Evolutionary conservation across 495 filamentous ascomycete species (phyloP).

Genomic region (Aspergillus coremiiformis): DNA sequence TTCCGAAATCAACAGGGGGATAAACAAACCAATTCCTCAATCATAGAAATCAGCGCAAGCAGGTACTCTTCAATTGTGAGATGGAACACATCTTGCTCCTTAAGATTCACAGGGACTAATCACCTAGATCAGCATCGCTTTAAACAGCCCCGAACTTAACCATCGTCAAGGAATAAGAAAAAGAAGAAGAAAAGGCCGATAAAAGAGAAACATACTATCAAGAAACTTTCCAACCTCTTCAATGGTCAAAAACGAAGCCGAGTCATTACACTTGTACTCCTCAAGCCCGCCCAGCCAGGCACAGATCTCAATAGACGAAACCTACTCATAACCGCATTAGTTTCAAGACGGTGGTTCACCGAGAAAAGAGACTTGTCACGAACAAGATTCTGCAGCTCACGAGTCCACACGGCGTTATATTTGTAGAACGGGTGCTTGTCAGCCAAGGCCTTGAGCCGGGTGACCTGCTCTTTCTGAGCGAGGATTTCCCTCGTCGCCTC

Average conservation of each 20-base stretch:
- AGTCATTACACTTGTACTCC: slow-evolving; percentile 33
- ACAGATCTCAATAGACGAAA: slow-evolving; percentile 62
- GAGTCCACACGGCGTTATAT: slow-evolving; percentile 78
- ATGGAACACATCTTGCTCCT: slow-evolving; percentile 84
- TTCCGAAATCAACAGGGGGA: background rate
- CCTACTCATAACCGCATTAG: slow-evolving; percentile 26
- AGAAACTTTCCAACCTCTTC: slow-evolving; percentile 77
- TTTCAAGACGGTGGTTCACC: background rate
- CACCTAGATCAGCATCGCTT: background rate
- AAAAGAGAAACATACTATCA: slow-evolving; percentile 45
- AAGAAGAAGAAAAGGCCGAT: background rate
- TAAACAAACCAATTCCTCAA: slow-evolving; percentile 70
- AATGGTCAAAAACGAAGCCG: slow-evolving; percentile 63
- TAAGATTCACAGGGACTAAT: slow-evolving; percentile 89
- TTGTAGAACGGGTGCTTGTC: slow-evolving; percentile 93
- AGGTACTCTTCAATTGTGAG: slow-evolving; percentile 96
- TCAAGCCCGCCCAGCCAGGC: slow-evolving; percentile 66
- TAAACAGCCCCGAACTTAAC: background rate
- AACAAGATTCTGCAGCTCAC: slow-evolving; percentile 76
- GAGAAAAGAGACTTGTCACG: slow-evolving; percentile 1
- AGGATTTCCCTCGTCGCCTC: slow-evolving; percentile 34
- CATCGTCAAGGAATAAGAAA: background rate
- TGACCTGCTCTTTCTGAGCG: slow-evolving; percentile 38
- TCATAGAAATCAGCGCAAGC: slow-evolving; percentile 71
- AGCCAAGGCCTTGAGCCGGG: slow-evolving; percentile 56